Conservation (phyloP, 768 basidiomycete genomes). For the Guyanaporus albipodus region DNA sequence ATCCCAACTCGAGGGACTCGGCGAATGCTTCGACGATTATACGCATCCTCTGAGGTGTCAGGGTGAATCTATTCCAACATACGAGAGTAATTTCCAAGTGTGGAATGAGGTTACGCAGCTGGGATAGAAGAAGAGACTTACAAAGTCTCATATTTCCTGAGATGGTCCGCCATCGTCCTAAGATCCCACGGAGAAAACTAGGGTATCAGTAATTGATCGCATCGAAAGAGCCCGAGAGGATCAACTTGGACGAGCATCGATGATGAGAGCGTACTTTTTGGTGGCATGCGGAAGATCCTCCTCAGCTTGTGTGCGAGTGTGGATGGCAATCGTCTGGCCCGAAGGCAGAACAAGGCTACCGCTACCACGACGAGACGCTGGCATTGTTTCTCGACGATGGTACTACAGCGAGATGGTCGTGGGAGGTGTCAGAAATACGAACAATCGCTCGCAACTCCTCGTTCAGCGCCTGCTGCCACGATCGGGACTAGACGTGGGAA, state of each 20-base stretch:
- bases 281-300: slow-evolving; percentile 90
- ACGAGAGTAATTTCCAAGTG: neutral
- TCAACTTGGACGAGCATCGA: neutral
- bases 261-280: slow-evolving; percentile 61
- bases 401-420: slow-evolving; percentile 11
- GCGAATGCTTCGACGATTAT: slow-evolving; percentile 97
- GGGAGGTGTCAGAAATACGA: slow-evolving; percentile 11
- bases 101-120: slow-evolving; percentile 1
- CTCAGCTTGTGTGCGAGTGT: slow-evolving; percentile 84
- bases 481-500: slow-evolving; percentile 24
- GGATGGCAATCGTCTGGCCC: slow-evolving; percentile 79
- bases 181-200: neutral
- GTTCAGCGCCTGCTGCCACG: neutral
- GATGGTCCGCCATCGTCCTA: slow-evolving; percentile 92
- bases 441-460: slow-evolving; percentile 11
- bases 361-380: slow-evolving; percentile 72
- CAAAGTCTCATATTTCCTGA: slow-evolving; percentile 86
- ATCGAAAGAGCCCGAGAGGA: neutral
- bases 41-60: slow-evolving; percentile 89
- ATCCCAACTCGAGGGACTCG: slow-evolving; percentile 83
- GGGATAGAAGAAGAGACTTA: slow-evolving; percentile 40
- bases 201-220: slow-evolving; percentile 4
- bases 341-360: slow-evolving; percentile 67
- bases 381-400: slow-evolving; percentile 40
- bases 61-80: slow-evolving; percentile 59